Conservation (phyloP, 345 rosid genomes). For the Rhodamnia argentea region DNA sequence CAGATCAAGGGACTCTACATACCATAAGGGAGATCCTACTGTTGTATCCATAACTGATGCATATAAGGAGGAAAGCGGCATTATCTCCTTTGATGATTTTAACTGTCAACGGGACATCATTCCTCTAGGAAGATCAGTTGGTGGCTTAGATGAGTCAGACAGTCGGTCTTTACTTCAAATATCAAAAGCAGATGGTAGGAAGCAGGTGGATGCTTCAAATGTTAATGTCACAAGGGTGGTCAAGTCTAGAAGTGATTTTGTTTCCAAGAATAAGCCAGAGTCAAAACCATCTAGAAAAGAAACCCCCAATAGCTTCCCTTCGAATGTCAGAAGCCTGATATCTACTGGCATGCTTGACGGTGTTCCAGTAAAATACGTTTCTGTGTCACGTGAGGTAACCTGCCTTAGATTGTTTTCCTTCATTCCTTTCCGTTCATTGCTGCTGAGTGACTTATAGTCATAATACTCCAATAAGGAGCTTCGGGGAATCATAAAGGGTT, state of each 20-base stretch:
- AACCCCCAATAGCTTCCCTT: constrained; percentile 86
- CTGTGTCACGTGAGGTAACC: constrained; percentile 75
- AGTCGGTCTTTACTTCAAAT: constrained; percentile 29
- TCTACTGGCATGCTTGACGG: constrained; percentile 95
- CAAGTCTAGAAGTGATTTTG: constrained; percentile 38
- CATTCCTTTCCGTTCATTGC: constrained; percentile 7
- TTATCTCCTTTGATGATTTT: constrained; percentile 55
- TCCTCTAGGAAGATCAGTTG: constrained; percentile 26
- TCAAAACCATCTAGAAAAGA: constrained; percentile 53
- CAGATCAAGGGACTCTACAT: constrained; percentile 14
- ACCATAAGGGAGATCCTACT: constrained; percentile 21
- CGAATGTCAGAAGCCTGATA: constrained; percentile 85
- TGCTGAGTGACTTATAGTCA: constrained; percentile 5
- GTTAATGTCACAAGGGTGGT: constrained; percentile 10
- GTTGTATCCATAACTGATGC: constrained; percentile 15
- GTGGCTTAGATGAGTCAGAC: constrained; percentile 35
- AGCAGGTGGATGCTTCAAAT: constrained; percentile 28
- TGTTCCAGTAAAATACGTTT: constrained; percentile 73
- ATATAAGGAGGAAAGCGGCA: constrained; percentile 42
- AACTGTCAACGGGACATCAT: constrained; percentile 37
- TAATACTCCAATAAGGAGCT: constrained; percentile 50
- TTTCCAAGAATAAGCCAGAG: constrained; percentile 46
- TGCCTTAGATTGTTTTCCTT: neutral
- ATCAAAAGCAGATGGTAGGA: constrained; percentile 24
- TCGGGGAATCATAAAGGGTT: constrained; percentile 70